phyloP scores from a whole-genome alignment of 495 filamentous ascomycete species.

The Penicillium cinerascens region DNA sequence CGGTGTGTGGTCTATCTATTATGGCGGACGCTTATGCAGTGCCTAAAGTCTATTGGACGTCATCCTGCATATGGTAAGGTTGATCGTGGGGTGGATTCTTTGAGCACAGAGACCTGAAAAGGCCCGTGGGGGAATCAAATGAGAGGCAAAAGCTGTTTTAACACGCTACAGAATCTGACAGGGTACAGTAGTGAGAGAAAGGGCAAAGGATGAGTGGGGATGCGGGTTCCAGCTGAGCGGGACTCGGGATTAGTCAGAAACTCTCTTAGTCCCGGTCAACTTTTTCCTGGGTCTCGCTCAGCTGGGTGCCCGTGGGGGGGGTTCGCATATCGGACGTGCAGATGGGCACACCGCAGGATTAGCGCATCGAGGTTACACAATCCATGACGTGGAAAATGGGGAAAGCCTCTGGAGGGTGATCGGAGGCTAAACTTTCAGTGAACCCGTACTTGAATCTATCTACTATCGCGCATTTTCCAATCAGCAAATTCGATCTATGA shows the following conservation, averaged over 20 bases:
- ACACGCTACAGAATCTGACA: neutral
- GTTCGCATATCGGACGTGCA: neutral
- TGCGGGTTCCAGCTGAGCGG: no score
- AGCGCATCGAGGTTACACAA: conserved; percentile 6
- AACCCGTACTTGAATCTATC: no score
- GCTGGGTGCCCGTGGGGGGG: no score
- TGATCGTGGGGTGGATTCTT: neutral
- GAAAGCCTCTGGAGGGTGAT: neutral
- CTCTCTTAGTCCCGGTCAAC: no score
- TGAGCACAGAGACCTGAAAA: neutral
- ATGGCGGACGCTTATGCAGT: neutral
- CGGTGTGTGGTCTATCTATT: conserved; percentile 5
- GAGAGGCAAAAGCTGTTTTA: neutral
- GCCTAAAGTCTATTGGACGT: conserved; percentile 3
- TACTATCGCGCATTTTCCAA: neutral
- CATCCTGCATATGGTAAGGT: conserved; percentile 7
- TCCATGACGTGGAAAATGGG: neutral
- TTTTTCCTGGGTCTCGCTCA: no score
- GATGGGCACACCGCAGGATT: neutral
- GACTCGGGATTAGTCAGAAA: no score
- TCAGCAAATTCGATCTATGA: neutral
- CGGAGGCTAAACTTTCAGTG: neutral
- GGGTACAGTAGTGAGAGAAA: neutral
- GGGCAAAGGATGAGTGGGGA: neutral
- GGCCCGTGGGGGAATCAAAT: neutral